Evolutionary conservation across 2,329 filamentous ascomycete genomes (phyloP).

Genomic region (Cryphonectria radicalis): DNA sequence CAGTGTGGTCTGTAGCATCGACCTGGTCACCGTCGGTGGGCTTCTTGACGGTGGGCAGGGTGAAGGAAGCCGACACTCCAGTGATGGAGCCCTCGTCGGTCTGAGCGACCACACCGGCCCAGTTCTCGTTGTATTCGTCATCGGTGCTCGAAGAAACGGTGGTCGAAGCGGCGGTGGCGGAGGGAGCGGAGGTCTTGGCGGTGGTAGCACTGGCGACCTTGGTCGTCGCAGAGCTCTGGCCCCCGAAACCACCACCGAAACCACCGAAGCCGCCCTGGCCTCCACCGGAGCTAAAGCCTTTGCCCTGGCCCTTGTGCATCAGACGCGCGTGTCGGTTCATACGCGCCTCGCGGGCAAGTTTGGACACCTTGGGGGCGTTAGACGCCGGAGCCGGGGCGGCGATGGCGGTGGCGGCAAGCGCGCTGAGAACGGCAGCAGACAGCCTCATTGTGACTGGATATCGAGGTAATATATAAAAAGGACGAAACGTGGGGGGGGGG

Average conservation of each 20-base stretch:
- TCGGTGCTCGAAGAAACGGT: not conserved
- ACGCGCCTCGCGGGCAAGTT: not conserved
- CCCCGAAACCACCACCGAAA: constrained; percentile 11
- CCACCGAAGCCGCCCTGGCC: constrained; percentile 45
- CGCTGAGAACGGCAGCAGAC: constrained; percentile 8
- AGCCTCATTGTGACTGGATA: constrained; percentile 14
- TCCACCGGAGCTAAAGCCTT: constrained; percentile 39
- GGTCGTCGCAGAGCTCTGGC: not conserved
- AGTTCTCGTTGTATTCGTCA: constrained; percentile 45
- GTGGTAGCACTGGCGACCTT: not conserved
- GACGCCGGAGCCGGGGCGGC: constrained; percentile 41
- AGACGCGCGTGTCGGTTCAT: not conserved
- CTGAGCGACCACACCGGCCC: constrained; percentile 60
- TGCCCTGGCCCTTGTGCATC: not conserved
- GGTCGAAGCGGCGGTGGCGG: not conserved
- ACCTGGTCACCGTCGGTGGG: constrained; percentile 42
- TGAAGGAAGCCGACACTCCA: constrained; percentile 47
- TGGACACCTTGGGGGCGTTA: not conserved
- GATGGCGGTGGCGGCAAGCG: constrained; percentile 13
- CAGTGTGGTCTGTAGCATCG: constrained; percentile 45
- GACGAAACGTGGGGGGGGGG: not conserved
- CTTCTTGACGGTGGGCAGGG: constrained; percentile 47
- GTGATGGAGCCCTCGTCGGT: constrained; percentile 48
- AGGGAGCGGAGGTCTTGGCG: not conserved
- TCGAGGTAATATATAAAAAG: not conserved